Evolutionary conservation across 129 eudicot species (phyloP).

Genomic region (Deinandra increscens): DNA sequence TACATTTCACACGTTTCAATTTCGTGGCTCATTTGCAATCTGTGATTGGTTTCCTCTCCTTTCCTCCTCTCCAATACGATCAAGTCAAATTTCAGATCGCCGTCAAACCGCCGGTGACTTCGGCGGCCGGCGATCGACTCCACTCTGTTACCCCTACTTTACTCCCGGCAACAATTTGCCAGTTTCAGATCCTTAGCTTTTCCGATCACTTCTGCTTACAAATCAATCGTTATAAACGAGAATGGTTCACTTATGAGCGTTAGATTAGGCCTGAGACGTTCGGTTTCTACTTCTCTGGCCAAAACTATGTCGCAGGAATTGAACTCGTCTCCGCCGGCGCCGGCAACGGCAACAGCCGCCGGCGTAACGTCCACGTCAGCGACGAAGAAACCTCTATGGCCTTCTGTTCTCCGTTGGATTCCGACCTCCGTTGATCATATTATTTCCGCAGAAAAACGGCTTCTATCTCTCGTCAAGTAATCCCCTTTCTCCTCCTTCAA

Average conservation of each 20-base stretch:
- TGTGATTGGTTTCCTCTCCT: background rate
- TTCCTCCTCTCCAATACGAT: slow-evolving; percentile 5
- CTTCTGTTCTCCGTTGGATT: slow-evolving; percentile 81
- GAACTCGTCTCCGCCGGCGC: slow-evolving; percentile 32
- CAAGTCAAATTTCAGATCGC: slow-evolving; percentile 32
- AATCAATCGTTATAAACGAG: background rate
- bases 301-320: slow-evolving; percentile 57
- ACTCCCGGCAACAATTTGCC: background rate
- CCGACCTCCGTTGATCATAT: slow-evolving; percentile 92
- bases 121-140: slow-evolving; percentile 3
- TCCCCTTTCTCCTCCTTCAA: background rate
- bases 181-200: slow-evolving; percentile 1
- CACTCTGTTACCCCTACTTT: background rate
- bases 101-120: slow-evolving; percentile 22
- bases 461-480: slow-evolving; percentile 83
- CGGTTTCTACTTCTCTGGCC: slow-evolving; percentile 19
- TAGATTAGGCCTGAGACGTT: slow-evolving; percentile 29
- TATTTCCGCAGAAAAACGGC: slow-evolving; percentile 90
- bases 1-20: background rate
- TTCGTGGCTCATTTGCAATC: slow-evolving; percentile 14
- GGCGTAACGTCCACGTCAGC: slow-evolving; percentile 20
- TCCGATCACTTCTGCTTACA: slow-evolving; percentile 1
- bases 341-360: slow-evolving; percentile 25
- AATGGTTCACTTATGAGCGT: slow-evolving; percentile 28
- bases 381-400: slow-evolving; percentile 49